phyloP scores from a whole-genome alignment of 768 basidiomycete genomes.

The Trametes meyenii region DNA sequence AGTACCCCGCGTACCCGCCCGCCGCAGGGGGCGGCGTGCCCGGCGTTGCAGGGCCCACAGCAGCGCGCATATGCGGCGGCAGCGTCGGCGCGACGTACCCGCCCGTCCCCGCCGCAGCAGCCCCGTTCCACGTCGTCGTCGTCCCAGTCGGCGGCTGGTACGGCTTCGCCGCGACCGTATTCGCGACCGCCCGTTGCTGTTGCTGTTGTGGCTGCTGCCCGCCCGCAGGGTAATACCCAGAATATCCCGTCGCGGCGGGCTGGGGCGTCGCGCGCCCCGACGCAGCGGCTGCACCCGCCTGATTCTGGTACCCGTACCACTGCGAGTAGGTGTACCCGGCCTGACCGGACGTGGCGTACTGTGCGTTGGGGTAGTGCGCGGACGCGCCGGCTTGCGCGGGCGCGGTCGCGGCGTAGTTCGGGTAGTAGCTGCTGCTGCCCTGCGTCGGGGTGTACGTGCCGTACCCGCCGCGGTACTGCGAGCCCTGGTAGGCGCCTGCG shows the following conservation, averaged over 20 bases:
- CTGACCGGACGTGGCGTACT: constrained; percentile 40
- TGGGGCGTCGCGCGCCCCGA: constrained; percentile 51
- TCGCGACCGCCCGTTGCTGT: constrained; percentile 55
- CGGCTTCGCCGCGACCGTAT: constrained; percentile 44
- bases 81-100: constrained; percentile 39
- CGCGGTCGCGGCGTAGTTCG: constrained; percentile 31
- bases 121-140: constrained; percentile 24
- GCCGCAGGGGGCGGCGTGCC: constrained; percentile 27
- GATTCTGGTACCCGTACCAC: constrained; percentile 49
- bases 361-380: constrained; percentile 41
- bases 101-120: constrained; percentile 9
- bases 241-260: constrained; percentile 41
- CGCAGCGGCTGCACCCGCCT: constrained; percentile 25
- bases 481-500: constrained; percentile 27
- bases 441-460: constrained; percentile 40
- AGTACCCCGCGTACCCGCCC: constrained; percentile 25
- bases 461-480: constrained; percentile 41
- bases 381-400: constrained; percentile 28
- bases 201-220: constrained; percentile 22
- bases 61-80: constrained; percentile 44
- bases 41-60: constrained; percentile 16
- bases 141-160: too few species aligned
- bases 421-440: constrained; percentile 32
- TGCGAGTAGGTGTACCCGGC: constrained; percentile 45
- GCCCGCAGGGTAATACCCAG: constrained; percentile 44